These are phyloP conservation scores for Citrus medica DNA, from an alignment of 345 rosid species.

Conservation along the genomic window DNA sequence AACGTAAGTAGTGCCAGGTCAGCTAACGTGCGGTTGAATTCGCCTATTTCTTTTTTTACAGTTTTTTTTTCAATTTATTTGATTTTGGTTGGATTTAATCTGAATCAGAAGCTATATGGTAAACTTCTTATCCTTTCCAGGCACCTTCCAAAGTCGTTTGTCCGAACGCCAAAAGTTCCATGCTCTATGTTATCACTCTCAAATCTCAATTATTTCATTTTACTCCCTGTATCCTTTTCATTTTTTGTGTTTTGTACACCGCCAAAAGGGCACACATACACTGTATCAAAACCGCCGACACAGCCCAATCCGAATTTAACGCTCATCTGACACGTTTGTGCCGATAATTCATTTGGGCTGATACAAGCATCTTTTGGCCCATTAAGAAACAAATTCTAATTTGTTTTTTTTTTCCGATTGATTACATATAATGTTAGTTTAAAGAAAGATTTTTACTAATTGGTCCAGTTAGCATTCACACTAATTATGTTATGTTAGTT, in stretches of 20 bases:
- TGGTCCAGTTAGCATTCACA: too few relatives aligned
- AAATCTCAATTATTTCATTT: neutral
- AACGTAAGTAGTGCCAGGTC: neutral
- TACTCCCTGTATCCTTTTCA: neutral
- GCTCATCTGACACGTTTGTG: neutral
- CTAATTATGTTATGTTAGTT: too few relatives aligned
- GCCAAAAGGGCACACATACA: neutral
- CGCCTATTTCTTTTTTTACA: too few relatives aligned
- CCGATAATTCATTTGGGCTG: neutral
- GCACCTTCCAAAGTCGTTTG: neutral
- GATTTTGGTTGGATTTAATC: neutral
- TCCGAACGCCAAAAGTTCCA: neutral
- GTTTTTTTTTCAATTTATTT: neutral
- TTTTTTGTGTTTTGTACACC: neutral
- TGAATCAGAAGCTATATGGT: neutral
- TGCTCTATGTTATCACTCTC: neutral
- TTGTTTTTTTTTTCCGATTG: too few relatives aligned
- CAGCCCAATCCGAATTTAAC: neutral
- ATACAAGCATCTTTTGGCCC: neutral
- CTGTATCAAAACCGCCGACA: neutral
- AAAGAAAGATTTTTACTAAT: too few relatives aligned
- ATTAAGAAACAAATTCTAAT: neutral
- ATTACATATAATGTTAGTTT: too few relatives aligned
- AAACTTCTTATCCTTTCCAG: neutral
- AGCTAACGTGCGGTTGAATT: too few relatives aligned